Conservation (phyloP, 257 asterid genomes). For the Solanum peruvianum region DNA sequence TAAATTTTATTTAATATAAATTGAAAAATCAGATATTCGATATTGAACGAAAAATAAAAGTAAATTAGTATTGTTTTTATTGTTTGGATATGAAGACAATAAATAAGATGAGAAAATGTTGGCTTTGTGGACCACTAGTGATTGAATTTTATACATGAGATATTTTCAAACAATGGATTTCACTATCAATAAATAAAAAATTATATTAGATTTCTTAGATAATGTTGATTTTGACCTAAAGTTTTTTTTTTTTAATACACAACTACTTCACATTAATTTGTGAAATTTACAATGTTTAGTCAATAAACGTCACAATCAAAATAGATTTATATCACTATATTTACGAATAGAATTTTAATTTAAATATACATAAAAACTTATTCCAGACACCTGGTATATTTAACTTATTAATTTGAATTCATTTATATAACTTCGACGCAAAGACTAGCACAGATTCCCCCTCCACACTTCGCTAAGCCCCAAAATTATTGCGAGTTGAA, state of each 20-base stretch:
- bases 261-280: neutral
- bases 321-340: neutral
- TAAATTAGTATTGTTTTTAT: neutral
- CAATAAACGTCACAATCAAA: neutral
- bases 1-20: neutral
- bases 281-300: neutral
- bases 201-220: neutral
- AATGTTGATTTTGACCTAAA: neutral
- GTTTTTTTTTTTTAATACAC: neutral
- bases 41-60: rapidly evolving
- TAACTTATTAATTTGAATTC: neutral
- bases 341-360: neutral
- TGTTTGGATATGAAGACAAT: too few species aligned
- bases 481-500: neutral
- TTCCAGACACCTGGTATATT: neutral
- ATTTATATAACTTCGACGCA: neutral
- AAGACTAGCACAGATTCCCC: neutral
- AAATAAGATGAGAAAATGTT: neutral
- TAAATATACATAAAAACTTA: neutral
- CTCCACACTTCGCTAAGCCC: neutral
- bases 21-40: rapidly evolving
- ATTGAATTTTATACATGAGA: neutral
- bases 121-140: neutral
- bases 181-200: neutral
- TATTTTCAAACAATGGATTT: neutral